phyloP scores from a whole-genome alignment of 176 grass and related monocot genomes.

The Thinopyrum elongatum region DNA sequence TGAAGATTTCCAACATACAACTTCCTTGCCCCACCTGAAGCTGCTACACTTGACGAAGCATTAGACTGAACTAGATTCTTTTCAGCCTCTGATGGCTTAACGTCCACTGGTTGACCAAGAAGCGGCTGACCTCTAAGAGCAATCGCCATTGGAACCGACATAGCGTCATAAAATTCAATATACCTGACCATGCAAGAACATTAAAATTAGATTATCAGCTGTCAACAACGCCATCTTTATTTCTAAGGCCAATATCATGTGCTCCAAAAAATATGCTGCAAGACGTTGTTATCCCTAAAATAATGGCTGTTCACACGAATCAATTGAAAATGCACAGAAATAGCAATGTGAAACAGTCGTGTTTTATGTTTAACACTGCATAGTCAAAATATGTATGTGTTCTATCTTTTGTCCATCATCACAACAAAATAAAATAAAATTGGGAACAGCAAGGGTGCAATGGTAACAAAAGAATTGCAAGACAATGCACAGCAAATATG shows the following conservation, averaged over 20 bases:
- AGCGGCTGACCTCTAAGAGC: slow-evolving; percentile 82
- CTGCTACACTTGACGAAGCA: slow-evolving; percentile 56
- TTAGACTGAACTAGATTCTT: slow-evolving; percentile 96
- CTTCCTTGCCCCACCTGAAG: slow-evolving; percentile 84
- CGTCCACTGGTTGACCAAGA: slow-evolving; percentile 86
- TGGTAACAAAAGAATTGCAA: neutral
- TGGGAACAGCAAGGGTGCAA: neutral
- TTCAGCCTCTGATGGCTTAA: slow-evolving; percentile 95
- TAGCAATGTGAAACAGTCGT: neutral
- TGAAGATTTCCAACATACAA: slow-evolving; percentile 99
- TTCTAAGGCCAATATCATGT: neutral
- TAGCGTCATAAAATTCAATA: slow-evolving; percentile 96
- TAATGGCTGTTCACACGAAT: neutral
- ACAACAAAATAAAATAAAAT: slow-evolving; percentile 3
- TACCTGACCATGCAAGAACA: slow-evolving; percentile 57
- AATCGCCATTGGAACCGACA: slow-evolving; percentile 98
- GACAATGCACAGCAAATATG: neutral
- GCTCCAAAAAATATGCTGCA: neutral
- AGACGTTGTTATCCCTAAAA: neutral
- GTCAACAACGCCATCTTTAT: neutral
- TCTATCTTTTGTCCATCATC: slow-evolving; percentile 20
- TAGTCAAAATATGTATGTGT: slow-evolving; percentile 36
- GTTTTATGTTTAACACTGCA: slow-evolving; percentile 23
- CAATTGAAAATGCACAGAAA: slow-evolving; percentile 8
- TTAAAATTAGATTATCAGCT: slow-evolving; percentile 18